Evolutionary conservation across 2,329 filamentous ascomycete species (phyloP).

Genomic region (Septoria petroselini): DNA sequence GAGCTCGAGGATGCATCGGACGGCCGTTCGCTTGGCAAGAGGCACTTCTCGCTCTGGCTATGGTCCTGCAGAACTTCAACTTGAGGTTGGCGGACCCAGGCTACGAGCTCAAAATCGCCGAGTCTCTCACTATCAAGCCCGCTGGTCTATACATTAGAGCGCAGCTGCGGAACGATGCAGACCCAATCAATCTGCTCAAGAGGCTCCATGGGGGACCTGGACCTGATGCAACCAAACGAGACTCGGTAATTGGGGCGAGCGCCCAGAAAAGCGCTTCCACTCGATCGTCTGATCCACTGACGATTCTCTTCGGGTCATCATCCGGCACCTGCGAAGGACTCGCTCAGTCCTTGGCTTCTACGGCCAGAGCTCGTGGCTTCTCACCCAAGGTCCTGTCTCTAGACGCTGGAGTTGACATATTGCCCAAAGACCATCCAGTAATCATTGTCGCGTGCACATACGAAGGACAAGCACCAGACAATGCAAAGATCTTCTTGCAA

Average conservation of each 20-base stretch:
- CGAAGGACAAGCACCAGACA: constrained; percentile 71
- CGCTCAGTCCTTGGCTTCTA: constrained; percentile 59
- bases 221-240: constrained; percentile 50
- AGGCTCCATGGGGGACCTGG: constrained; percentile 60
- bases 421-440: constrained; percentile 61
- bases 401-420: constrained; percentile 58
- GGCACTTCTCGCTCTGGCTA: constrained; percentile 50
- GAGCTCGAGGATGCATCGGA: constrained; percentile 68
- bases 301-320: constrained; percentile 71
- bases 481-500: constrained; percentile 64
- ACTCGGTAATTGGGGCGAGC: neutral
- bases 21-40: constrained; percentile 72
- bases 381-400: constrained; percentile 54
- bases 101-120: constrained; percentile 56
- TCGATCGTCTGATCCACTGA: constrained; percentile 44
- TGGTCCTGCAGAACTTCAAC: constrained; percentile 70
- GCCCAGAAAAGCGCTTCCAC: too few relatives aligned
- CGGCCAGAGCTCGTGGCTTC: constrained; percentile 61
- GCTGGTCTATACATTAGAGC: constrained; percentile 62
- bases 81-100: constrained; percentile 60
- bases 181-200: constrained; percentile 55
- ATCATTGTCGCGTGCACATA: constrained; percentile 69
- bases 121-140: constrained; percentile 62
- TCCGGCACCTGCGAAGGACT: constrained; percentile 71
- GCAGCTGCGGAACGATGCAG: constrained; percentile 49